phyloP scores from a whole-genome alignment of 2,329 filamentous ascomycete species.

The Aspergillus amoenus region DNA sequence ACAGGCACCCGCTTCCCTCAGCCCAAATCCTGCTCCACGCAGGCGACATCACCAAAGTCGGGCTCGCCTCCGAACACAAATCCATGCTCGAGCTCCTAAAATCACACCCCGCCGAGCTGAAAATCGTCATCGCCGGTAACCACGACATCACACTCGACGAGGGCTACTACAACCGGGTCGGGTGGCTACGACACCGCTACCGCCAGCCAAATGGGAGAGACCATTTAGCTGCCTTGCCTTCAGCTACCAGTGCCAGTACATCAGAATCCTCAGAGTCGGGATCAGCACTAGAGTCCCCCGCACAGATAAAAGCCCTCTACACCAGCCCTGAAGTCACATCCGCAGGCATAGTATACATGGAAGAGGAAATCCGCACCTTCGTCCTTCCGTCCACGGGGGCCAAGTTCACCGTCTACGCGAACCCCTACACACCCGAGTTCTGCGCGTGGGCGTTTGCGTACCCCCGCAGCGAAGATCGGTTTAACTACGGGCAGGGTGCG shows the following conservation, averaged over 20 bases:
- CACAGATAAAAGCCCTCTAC: conserved; percentile 47
- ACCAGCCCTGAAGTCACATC: conserved; percentile 42
- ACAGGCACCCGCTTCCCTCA: conserved; percentile 47
- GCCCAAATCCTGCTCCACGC: conserved; percentile 58
- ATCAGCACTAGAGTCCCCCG: conserved; percentile 17
- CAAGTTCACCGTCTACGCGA: conserved; percentile 52
- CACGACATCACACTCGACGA: conserved; percentile 61
- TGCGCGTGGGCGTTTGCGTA: conserved; percentile 59
- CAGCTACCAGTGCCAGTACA: background rate
- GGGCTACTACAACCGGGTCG: conserved; percentile 43
- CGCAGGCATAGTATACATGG: conserved; percentile 55
- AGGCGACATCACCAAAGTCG: conserved; percentile 58
- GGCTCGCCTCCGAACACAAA: conserved; percentile 49
- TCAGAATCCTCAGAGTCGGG: conserved; percentile 8
- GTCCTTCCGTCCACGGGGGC: conserved; percentile 42
- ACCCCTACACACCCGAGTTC: conserved; percentile 56
- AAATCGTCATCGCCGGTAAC: conserved; percentile 64
- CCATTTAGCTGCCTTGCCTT: conserved; percentile 5
- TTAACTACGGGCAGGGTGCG: conserved; percentile 38
- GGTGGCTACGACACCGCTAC: conserved; percentile 28
- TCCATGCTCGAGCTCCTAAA: conserved; percentile 49
- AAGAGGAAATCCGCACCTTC: conserved; percentile 53
- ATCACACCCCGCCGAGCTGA: conserved; percentile 53
- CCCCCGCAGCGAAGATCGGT: conserved; percentile 50
- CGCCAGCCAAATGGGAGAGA: conserved; percentile 14